phyloP scores from a whole-genome alignment of 2,329 filamentous ascomycete genomes.

The Esteya vermicola region DNA sequence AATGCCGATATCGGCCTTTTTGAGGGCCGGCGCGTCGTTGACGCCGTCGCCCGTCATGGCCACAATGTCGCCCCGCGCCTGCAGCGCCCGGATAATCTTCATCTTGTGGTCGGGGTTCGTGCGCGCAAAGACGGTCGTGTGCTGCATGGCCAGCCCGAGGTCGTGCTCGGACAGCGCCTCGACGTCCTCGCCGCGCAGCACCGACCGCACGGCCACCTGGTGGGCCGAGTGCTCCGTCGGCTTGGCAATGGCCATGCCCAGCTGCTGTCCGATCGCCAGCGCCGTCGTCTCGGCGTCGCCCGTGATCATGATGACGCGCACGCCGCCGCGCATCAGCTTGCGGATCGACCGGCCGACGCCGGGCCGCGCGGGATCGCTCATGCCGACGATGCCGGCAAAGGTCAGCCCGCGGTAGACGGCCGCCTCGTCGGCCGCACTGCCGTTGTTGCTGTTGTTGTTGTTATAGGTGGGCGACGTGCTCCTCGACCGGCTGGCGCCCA shows the following conservation, averaged over 20 bases:
- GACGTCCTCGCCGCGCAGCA: conserved; percentile 82
- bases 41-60: conserved; percentile 99
- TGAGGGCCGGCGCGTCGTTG: conserved; percentile 91
- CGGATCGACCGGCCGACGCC: conserved; percentile 83
- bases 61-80: conserved; percentile 87
- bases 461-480: conserved; percentile 36
- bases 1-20: conserved; percentile 95
- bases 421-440: conserved; percentile 22
- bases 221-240: conserved; percentile 36
- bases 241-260: conserved; percentile 74
- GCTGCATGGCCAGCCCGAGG: conserved; percentile 68
- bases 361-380: conserved; percentile 90
- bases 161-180: conserved; percentile 81
- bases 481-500: conserved; percentile 24
- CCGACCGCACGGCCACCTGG: conserved; percentile 50
- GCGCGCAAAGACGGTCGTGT: conserved; percentile 87
- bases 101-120: conserved; percentile 97
- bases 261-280: conserved; percentile 79
- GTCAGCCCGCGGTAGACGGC: conserved; percentile 58
- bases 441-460: not conserved
- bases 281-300: conserved; percentile 93
- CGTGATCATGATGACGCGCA: conserved; percentile 98
- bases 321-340: conserved; percentile 80
- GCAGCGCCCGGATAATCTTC: conserved; percentile 86
- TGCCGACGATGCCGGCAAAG: conserved; percentile 86